Percentiles rank a stretch among this genome's conserved stretches.
phyloP scores from a whole-genome alignment of 2,329 filamentous ascomycete genomes.

The Pyricularia sp. region DNA sequence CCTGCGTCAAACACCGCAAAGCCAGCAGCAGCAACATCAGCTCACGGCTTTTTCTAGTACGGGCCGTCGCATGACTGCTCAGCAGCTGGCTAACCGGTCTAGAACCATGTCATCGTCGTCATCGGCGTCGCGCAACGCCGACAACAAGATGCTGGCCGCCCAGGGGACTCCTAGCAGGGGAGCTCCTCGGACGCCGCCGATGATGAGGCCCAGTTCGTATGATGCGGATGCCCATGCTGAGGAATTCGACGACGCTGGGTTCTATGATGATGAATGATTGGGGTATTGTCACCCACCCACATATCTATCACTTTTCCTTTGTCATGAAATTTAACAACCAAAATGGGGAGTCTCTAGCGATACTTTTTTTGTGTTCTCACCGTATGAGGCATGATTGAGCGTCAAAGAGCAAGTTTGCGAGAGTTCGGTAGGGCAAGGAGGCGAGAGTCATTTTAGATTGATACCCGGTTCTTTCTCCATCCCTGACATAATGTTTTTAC shows the following conservation, averaged over 20 bases:
- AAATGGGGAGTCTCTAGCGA: not conserved
- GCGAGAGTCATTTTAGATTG: constrained; percentile 1
- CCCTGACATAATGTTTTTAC: not conserved
- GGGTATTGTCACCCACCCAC: not conserved
- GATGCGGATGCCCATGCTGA: constrained; percentile 48
- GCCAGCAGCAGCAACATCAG: constrained; percentile 24
- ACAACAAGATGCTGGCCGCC: constrained; percentile 20
- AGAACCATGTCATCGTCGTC: constrained; percentile 2
- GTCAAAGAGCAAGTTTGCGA: not conserved
- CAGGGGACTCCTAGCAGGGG: constrained; percentile 24
- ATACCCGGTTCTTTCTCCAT: not conserved
- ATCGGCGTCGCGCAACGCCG: constrained; percentile 8
- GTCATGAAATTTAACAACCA: not conserved
- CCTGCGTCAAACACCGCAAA: constrained; percentile 46
- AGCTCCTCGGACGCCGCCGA: constrained; percentile 43
- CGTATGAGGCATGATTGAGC: not conserved
- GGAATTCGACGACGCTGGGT: constrained; percentile 46
- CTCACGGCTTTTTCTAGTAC: constrained; percentile 50
- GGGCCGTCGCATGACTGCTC: constrained; percentile 42
- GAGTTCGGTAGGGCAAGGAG: not conserved
- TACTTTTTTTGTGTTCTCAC: not conserved
- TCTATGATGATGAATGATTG: constrained; percentile 36
- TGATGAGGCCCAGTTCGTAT: constrained; percentile 45
- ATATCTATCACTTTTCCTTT: not conserved
- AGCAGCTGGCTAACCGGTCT: constrained; percentile 27